Evolutionary conservation across 495 filamentous ascomycete species (phyloP).

Genomic region (Talaromyces wortmannii): DNA sequence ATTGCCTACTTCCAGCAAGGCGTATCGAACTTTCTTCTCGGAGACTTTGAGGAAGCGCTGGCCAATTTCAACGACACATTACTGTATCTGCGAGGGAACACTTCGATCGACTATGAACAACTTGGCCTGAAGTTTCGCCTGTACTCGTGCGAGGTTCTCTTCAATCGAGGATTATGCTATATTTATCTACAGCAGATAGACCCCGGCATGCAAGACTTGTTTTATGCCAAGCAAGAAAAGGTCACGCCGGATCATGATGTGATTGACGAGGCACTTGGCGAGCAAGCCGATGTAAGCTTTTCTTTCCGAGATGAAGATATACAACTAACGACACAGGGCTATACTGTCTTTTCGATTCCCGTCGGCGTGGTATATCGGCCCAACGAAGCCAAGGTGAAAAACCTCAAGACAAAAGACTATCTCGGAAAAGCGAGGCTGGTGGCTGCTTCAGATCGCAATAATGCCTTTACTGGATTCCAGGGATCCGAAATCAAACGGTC

Average conservation of each 20-base stretch:
- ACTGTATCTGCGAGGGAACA: constrained; percentile 90
- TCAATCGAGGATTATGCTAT: constrained; percentile 96
- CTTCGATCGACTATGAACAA: constrained; percentile 97
- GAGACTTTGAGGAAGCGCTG: constrained; percentile 94
- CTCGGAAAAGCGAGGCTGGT: constrained; percentile 89
- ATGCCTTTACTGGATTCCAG: constrained; percentile 70
- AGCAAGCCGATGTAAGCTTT: constrained; percentile 76
- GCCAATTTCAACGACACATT: constrained; percentile 99
- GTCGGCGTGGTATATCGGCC: constrained; percentile 92
- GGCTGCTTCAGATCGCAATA: constrained; percentile 76
- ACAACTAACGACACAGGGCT: constrained; percentile 53
- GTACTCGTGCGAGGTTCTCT: constrained; percentile 95
- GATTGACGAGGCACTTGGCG: constrained; percentile 92
- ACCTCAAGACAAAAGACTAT: constrained; percentile 94
- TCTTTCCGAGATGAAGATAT: neutral
- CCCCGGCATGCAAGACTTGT: constrained; percentile 82
- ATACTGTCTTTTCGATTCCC: constrained; percentile 98
- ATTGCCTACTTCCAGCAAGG: constrained; percentile 99
- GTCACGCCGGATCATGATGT: constrained; percentile 92
- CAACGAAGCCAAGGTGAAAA: constrained; percentile 96
- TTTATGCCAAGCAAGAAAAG: constrained; percentile 93
- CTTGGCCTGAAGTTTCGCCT: constrained; percentile 93
- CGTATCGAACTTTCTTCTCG: constrained; percentile 94
- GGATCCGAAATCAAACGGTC: constrained; percentile 66
- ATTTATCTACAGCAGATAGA: constrained; percentile 92